These are phyloP conservation scores for Dactylella cylindrospora DNA, from an alignment of 2,329 filamentous ascomycete genomes.

Conservation along the genomic window DNA sequence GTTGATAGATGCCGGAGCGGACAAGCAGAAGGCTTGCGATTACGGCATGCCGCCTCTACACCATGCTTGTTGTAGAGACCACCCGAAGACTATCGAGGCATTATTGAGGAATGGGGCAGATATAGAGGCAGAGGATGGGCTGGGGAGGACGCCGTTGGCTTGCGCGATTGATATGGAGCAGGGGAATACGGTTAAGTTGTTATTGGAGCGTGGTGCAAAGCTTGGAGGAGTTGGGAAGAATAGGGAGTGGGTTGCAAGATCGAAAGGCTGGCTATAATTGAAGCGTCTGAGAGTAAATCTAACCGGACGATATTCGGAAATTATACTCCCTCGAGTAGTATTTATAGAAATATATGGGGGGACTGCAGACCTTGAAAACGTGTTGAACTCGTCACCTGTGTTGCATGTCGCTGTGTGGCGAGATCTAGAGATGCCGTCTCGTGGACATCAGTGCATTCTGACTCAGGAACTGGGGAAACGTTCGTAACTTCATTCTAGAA, in stretches of 20 bases:
- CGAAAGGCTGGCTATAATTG: conserved; percentile 5
- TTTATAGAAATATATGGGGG: too few relatives aligned
- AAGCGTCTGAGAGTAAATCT: too few relatives aligned
- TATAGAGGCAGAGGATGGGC: conserved; percentile 14
- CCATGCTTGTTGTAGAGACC: conserved; percentile 15
- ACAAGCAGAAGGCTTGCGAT: conserved; percentile 14
- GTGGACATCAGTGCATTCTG: too few relatives aligned
- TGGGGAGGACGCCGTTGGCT: conserved; percentile 18
- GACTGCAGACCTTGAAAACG: too few relatives aligned
- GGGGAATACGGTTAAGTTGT: conserved; percentile 5
- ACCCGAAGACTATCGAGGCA: conserved; percentile 10
- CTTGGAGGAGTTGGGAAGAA: conserved; percentile 1
- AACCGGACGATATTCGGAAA: too few relatives aligned
- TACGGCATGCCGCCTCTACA: conserved; percentile 27
- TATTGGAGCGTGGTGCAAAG: conserved; percentile 12
- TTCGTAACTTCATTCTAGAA: too few relatives aligned
- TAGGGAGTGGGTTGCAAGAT: not conserved
- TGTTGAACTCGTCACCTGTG: too few relatives aligned
- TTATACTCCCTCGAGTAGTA: too few relatives aligned
- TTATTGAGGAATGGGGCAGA: conserved; percentile 18
- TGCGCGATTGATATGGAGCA: conserved; percentile 6
- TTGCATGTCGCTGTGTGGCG: too few relatives aligned
- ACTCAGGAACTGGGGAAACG: too few relatives aligned
- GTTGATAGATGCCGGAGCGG: conserved; percentile 26
- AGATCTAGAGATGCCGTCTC: too few relatives aligned